phyloP scores from a whole-genome alignment of 768 basidiomycete species.

The Boletus rubescentipes region DNA sequence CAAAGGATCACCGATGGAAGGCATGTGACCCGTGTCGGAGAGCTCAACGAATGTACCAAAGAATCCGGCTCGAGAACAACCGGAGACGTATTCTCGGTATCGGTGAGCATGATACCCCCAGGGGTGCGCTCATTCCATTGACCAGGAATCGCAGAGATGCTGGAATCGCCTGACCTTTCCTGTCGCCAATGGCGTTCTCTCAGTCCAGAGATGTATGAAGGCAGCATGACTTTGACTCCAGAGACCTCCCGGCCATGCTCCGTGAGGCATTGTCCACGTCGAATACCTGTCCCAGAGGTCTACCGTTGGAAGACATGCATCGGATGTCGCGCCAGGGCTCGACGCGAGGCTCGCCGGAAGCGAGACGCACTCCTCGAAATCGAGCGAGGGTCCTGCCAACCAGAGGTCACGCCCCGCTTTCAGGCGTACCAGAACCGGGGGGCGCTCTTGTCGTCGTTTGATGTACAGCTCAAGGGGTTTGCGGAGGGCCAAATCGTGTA shows the following conservation, averaged over 20 bases:
- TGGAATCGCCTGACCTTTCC: not conserved
- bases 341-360: constrained; percentile 3
- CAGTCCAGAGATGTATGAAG: not conserved
- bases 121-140: constrained; percentile 15
- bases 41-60: constrained; percentile 37
- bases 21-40: constrained; percentile 43
- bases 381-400: too few species aligned
- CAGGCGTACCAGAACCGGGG: constrained; percentile 21
- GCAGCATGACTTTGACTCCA: not conserved
- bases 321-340: constrained; percentile 33
- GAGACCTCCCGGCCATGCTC: constrained; percentile 40
- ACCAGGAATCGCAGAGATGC: constrained; percentile 5
- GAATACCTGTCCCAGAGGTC: constrained; percentile 37
- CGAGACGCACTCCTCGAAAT: not conserved
- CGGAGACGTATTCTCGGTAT: constrained; percentile 1
- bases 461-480: constrained; percentile 17
- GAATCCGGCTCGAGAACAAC: constrained; percentile 25
- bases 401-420: constrained; percentile 13
- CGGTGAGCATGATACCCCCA: constrained; percentile 1
- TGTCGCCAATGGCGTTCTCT: constrained; percentile 8
- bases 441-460: constrained; percentile 15
- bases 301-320: constrained; percentile 43
- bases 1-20: constrained; percentile 39
- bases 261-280: constrained; percentile 32
- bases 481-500: constrained; percentile 27